These are phyloP conservation scores for Spathaspora sp. DNA, from an alignment of 1,139 yeast genomes.

Conservation along the genomic window DNA sequence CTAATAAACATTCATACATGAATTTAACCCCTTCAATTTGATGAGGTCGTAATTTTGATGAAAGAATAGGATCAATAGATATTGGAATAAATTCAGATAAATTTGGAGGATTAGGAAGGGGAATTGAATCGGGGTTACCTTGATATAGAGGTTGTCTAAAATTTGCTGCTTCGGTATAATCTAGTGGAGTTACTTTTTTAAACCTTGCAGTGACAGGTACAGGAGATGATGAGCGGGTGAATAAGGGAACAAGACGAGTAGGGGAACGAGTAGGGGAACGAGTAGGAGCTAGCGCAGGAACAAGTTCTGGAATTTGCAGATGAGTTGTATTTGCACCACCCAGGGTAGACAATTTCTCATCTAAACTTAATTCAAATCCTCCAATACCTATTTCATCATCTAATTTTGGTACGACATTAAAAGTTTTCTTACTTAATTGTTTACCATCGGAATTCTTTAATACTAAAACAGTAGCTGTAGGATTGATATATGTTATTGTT, in stretches of 20 bases:
- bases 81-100: constrained; percentile 46
- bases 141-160: constrained; percentile 11
- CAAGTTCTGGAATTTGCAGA: not conserved
- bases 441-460: constrained; percentile 18
- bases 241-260: not conserved
- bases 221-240: not conserved
- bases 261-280: not conserved
- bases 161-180: constrained; percentile 4
- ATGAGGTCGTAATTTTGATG: constrained; percentile 67
- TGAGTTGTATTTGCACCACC: not conserved
- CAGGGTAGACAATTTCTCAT: constrained; percentile 29
- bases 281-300: not conserved
- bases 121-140: constrained; percentile 7
- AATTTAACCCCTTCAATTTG: constrained; percentile 82
- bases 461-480: constrained; percentile 11
- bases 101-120: constrained; percentile 11
- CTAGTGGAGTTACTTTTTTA: constrained; percentile 12
- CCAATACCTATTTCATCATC: constrained; percentile 51
- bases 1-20: constrained; percentile 80
- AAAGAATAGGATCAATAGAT: constrained; percentile 66
- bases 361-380: constrained; percentile 54
- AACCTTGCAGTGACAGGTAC: constrained; percentile 4
- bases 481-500: constrained; percentile 12
- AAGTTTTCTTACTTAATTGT: constrained; percentile 18
- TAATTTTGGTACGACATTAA: constrained; percentile 11